Evolutionary conservation across 768 basidiomycete species (phyloP).

Genomic region (Lactifluus echinatus): DNA sequence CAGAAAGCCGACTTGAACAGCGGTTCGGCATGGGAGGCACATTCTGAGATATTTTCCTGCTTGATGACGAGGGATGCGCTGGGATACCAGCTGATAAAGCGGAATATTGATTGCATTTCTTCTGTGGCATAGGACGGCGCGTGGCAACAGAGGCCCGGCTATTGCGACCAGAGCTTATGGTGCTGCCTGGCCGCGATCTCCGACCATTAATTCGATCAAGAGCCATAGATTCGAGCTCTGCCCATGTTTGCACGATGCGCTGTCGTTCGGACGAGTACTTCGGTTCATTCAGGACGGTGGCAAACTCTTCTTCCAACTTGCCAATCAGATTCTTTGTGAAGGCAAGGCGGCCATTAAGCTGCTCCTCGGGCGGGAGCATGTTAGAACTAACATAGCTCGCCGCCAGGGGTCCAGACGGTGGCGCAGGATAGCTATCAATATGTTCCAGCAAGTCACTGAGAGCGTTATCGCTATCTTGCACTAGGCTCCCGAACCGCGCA

Average conservation of each 20-base stretch:
- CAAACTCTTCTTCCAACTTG: slow-evolving; percentile 35
- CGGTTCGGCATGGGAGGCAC: slow-evolving; percentile 32
- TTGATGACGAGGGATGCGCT: slow-evolving; percentile 35
- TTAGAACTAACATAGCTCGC: slow-evolving; percentile 39
- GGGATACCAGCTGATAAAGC: slow-evolving; percentile 35
- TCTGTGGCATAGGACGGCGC: slow-evolving; percentile 20
- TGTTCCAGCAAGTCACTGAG: slow-evolving; percentile 82
- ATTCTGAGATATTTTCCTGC: slow-evolving; percentile 45
- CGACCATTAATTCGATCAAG: slow-evolving; percentile 52
- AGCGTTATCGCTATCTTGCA: slow-evolving; percentile 58
- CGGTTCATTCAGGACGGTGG: slow-evolving; percentile 44
- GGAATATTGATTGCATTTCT: slow-evolving; percentile 32
- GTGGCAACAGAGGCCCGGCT: slow-evolving; percentile 40
- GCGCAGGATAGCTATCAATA: slow-evolving; percentile 71
- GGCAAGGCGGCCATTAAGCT: slow-evolving; percentile 49
- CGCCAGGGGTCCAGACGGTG: slow-evolving; percentile 42
- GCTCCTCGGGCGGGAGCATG: slow-evolving; percentile 51
- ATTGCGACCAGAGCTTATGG: slow-evolving; percentile 53
- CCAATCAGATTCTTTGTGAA: slow-evolving; percentile 53
- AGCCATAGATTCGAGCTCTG: slow-evolving; percentile 75
- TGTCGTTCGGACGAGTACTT: slow-evolving; percentile 52
- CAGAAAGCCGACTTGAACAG: slow-evolving; percentile 52
- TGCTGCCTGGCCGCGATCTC: slow-evolving; percentile 59
- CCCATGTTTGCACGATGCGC: slow-evolving; percentile 73
- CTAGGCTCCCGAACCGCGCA: slow-evolving; percentile 40